A percentile compares a stretch with the other conserved stretches of the same genome.
phyloP scores from a whole-genome alignment of 179 eudicot species.

The Beta corolliflora region DNA sequence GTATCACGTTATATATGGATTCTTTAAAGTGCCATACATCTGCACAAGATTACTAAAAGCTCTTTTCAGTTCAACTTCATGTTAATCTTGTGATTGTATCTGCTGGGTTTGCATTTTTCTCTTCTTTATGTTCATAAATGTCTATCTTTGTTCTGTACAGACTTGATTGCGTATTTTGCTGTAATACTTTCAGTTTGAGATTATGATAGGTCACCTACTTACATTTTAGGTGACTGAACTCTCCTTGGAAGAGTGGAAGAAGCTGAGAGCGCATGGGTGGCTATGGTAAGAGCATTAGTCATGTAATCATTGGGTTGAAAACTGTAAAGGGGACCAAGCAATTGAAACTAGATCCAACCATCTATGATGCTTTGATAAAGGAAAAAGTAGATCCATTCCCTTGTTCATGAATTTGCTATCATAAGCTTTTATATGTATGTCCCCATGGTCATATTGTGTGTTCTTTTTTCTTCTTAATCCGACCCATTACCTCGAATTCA shows the following conservation, averaged over 20 bases:
- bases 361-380: conserved; percentile 88
- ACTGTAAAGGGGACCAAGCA: conserved; percentile 96
- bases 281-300: conserved; percentile 91
- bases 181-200: neutral
- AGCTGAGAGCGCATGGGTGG: conserved; percentile 93
- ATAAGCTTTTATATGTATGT: neutral
- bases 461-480: no score
- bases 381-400: conserved; percentile 61
- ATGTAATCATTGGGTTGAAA: conserved; percentile 90
- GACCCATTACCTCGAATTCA: no score
- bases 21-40: neutral
- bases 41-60: neutral
- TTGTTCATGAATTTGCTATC: neutral
- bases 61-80: no score
- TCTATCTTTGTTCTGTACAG: neutral
- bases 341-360: conserved; percentile 89
- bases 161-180: neutral
- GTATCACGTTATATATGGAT: neutral
- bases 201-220: neutral
- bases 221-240: conserved; percentile 83
- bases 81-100: neutral
- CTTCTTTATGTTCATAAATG: neutral
- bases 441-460: no score
- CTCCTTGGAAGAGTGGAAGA: conserved; percentile 53
- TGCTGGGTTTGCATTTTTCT: neutral